These are phyloP conservation scores for Paramecium biaurelia DNA, from an alignment of 73 alveolate species.

Conservation along the genomic window DNA sequence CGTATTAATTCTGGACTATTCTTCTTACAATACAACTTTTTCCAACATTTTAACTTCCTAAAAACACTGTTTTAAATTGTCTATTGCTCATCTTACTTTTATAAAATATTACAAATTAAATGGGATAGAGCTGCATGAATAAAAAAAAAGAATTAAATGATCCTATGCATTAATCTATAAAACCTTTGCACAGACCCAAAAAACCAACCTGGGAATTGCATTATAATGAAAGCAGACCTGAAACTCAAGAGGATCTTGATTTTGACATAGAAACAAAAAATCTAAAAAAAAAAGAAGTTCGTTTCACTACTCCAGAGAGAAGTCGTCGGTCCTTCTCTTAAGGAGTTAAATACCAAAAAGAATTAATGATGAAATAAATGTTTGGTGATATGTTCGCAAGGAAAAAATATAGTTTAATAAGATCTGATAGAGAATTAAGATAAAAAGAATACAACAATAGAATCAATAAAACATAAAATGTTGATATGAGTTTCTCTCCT, in stretches of 20 bases:
- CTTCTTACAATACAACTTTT: not conserved
- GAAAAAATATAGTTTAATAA: not conserved
- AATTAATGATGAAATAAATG: not conserved
- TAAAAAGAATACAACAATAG: not conserved
- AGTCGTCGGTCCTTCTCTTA: not conserved
- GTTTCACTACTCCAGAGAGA: not conserved
- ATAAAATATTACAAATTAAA: not conserved
- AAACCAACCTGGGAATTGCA: slow-evolving; percentile 13
- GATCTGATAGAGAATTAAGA: slow-evolving; percentile 18
- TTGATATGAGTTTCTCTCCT: not conserved
- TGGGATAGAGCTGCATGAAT: slow-evolving; percentile 7
- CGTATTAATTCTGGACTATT: not conserved
- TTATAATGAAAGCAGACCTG: slow-evolving; percentile 1
- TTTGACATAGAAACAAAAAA: not conserved
- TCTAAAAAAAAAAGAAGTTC: not conserved
- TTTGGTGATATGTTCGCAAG: slow-evolving; percentile 22
- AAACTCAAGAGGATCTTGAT: not conserved
- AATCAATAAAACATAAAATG: not conserved
- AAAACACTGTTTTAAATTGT: not conserved
- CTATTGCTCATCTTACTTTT: not conserved
- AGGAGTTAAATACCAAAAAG: slow-evolving; percentile 9
- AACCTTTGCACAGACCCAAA: not conserved
- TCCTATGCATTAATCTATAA: not conserved
- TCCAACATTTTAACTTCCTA: not conserved
- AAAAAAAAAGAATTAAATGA: not conserved